These are phyloP conservation scores for Flaveria floridana DNA, from an alignment of 140 eudicot species.

Conservation along the genomic window DNA sequence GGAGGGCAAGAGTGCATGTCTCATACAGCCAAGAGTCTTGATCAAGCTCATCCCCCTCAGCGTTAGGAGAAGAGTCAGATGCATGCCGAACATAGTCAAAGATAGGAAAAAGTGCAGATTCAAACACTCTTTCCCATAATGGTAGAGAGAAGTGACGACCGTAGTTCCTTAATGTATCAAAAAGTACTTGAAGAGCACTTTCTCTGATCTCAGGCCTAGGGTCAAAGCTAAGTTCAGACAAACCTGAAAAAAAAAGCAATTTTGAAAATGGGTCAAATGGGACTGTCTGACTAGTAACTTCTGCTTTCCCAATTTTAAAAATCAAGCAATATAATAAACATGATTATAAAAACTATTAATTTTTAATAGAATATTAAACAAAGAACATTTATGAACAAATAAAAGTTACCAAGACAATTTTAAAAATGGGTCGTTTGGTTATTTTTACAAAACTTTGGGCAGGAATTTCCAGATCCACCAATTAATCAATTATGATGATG, in stretches of 20 bases:
- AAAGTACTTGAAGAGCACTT: slow-evolving; percentile 84
- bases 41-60: slow-evolving; percentile 62
- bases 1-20: slow-evolving; percentile 93
- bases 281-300: neutral
- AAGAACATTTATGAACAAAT: neutral
- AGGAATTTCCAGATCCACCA: slow-evolving; percentile 5
- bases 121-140: slow-evolving; percentile 90
- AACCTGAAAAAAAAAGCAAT: slow-evolving; percentile 46
- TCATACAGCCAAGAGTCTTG: slow-evolving; percentile 95
- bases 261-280: neutral
- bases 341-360: neutral
- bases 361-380: neutral
- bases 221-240: slow-evolving; percentile 95
- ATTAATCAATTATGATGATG: neutral
- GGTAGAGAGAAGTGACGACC: slow-evolving; percentile 87
- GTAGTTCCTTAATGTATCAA: slow-evolving; percentile 81
- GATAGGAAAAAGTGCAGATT: slow-evolving; percentile 82
- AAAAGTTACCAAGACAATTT: neutral
- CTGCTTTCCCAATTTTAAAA: neutral
- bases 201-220: slow-evolving; percentile 89
- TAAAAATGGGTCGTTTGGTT: neutral
- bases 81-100: slow-evolving; percentile 93
- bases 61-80: slow-evolving; percentile 64
- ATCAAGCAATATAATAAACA: neutral
- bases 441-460: neutral